A percentile compares a stretch with the other conserved stretches of the same genome.
Conservation (phyloP, 805 yeast genomes). For the Ogataea minuta region DNA sequence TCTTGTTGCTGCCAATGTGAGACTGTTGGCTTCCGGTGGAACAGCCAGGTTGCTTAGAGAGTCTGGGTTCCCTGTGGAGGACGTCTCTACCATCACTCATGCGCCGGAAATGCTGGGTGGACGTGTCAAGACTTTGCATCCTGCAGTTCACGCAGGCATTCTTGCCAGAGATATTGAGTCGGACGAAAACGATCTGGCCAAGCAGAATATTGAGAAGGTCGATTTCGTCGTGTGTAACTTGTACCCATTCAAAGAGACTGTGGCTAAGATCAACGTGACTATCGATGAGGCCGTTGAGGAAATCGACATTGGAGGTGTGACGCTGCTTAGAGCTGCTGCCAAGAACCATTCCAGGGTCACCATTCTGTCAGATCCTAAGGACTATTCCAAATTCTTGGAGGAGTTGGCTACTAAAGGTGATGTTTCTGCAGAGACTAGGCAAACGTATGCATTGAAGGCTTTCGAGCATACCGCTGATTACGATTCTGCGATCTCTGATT, state of each 20-base stretch:
- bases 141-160: conserved; percentile 98
- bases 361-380: conserved; percentile 90
- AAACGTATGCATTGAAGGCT: conserved; percentile 89
- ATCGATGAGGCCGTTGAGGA: conserved; percentile 98
- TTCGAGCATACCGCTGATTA: conserved; percentile 98
- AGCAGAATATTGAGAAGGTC: conserved; percentile 91
- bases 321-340: conserved; percentile 96
- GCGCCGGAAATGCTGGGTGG: conserved; percentile 99
- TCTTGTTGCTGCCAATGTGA: conserved; percentile 78
- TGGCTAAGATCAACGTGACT: conserved; percentile 92
- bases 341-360: conserved; percentile 97
- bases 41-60: conserved; percentile 92
- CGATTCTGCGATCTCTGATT: conserved; percentile 93
- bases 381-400: conserved; percentile 81
- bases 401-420: conserved; percentile 69
- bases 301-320: conserved; percentile 97
- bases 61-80: conserved; percentile 98
- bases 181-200: conserved; percentile 84
- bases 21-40: conserved; percentile 96
- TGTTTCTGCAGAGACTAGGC: conserved; percentile 69
- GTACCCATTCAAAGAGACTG: conserved; percentile 97
- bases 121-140: conserved; percentile 96
- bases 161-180: conserved; percentile 89
- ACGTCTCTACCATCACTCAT: conserved; percentile 90
- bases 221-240: conserved; percentile 97